Percentiles rank a stretch among this genome's conserved stretches.
Conservation (phyloP, 306 rosid genomes). For the Vigna unguiculata region DNA sequence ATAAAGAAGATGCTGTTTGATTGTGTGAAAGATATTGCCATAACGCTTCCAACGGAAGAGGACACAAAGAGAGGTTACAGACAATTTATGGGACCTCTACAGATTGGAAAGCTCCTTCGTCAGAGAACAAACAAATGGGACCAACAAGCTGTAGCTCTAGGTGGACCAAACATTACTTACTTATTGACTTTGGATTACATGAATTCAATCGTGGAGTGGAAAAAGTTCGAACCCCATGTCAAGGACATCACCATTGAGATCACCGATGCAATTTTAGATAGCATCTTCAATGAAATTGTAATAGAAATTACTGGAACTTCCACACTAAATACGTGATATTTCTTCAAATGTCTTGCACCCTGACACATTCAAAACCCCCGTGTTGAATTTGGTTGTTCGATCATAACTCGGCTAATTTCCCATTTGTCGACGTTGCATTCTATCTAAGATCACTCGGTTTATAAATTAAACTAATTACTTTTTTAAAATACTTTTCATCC, state of each 20-base stretch:
- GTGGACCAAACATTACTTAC: constrained; percentile 37
- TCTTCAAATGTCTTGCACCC: not conserved
- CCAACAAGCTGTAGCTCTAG: constrained; percentile 38
- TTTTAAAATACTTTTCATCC: no score
- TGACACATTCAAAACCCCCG: not conserved
- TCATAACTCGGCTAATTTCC: not conserved
- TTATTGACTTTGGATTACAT: constrained; percentile 51
- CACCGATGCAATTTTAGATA: constrained; percentile 63
- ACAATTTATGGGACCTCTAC: constrained; percentile 54
- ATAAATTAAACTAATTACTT: no score
- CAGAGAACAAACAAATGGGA: constrained; percentile 53
- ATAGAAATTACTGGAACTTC: constrained; percentile 43
- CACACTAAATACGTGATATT: not conserved
- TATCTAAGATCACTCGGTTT: no score
- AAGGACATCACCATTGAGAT: constrained; percentile 57
- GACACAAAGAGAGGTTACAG: constrained; percentile 30
- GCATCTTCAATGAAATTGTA: constrained; percentile 55
- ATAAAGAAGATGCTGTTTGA: constrained; percentile 66
- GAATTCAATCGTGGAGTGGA: constrained; percentile 63
- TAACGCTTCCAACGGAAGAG: constrained; percentile 47
- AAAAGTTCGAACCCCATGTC: constrained; percentile 41
- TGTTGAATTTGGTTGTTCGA: not conserved
- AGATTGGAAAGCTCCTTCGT: constrained; percentile 54
- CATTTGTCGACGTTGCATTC: not conserved
- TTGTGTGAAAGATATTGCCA: constrained; percentile 63